phyloP scores from a whole-genome alignment of 768 basidiomycete genomes.

The Lyophyllum atratum region DNA sequence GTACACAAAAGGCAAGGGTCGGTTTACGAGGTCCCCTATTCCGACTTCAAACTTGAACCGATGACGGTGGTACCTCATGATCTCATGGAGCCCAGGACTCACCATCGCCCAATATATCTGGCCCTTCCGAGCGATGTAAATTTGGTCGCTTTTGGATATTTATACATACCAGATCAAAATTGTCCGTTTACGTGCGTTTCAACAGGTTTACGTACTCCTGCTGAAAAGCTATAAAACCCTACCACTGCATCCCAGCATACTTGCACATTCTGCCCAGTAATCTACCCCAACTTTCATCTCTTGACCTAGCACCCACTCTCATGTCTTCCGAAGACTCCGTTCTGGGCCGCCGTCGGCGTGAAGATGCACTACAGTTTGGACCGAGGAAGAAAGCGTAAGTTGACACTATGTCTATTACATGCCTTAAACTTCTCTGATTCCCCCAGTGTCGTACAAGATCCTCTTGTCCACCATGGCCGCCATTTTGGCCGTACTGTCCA shows the following conservation, averaged over 20 bases:
- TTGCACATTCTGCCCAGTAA: neutral
- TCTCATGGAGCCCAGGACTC: too few species aligned
- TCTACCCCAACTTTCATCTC: neutral
- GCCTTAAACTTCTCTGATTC: neutral
- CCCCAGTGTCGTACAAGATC: neutral
- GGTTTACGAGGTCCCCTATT: neutral
- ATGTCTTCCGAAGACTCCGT: neutral
- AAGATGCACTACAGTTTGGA: neutral
- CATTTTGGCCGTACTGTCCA: conserved; percentile 22
- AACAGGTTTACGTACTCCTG: too few species aligned
- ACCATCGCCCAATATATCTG: too few species aligned
- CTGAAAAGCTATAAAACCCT: too few species aligned
- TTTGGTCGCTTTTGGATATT: too few species aligned
- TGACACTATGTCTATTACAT: neutral
- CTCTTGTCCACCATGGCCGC: conserved; percentile 21
- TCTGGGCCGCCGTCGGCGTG: neutral
- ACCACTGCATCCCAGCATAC: too few species aligned
- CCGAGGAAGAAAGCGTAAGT: neutral
- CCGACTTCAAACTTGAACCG: neutral
- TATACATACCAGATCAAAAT: too few species aligned
- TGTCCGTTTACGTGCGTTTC: too few species aligned
- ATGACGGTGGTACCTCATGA: neutral
- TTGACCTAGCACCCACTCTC: neutral
- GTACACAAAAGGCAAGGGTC: neutral
- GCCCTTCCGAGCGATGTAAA: too few species aligned